Base-by-base conservation (phyloP, 1,284 basidiomycete species). In the Amylostereum areolatum region DNA sequence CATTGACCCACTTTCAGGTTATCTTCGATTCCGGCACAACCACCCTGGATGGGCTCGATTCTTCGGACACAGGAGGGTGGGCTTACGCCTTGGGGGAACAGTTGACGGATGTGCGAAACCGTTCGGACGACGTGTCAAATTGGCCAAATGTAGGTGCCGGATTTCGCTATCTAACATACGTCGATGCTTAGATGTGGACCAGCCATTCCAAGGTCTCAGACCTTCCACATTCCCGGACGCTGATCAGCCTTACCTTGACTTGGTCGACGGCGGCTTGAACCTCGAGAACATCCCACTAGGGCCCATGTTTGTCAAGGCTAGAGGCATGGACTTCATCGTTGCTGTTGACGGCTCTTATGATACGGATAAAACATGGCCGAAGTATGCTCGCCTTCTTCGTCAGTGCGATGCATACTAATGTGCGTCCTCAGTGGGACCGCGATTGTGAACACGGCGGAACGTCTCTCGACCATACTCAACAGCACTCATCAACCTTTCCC, bases 281-380 rank as follows among this genome's bases (percentile, higher is more conserved):
- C 52, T 56, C 28, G 82, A 86, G 58, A 85, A 84, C 55, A 65
- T 88, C 12, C 88, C 87, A 0, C 70, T 85, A 25, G 78, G 75
- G 8, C 76, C 82, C 3, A 61, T 86, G 6, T 72, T 90, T 49
- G 80, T 86, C 40, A 81, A 77, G 42, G 75, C 77, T 1, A 73
- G 88, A 40, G 68, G 59, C 0, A 48, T 90, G 29, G 88, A 91
- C 61, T 71, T 84, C 4, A 72, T 91, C 47, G 71, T 91, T n/a
- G 83, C 80, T 1, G 61, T 86, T 6, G 89, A 91, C 58, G 73
- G 72, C 3, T 81, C 79, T 49, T 71, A 79, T 7, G 85, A 90
- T 52, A 78, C 83, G 55, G 50, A 63, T 1, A 69, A 77, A 51
- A 60, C 55, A 42, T 90, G 81, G 81, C 84, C 87, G 46, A 89